Evolutionary conservation across 2,329 filamentous ascomycete species (phyloP), one percentile per base, ranked within the genome.

Genomic region (Knoxdaviesia capensis): DNA sequence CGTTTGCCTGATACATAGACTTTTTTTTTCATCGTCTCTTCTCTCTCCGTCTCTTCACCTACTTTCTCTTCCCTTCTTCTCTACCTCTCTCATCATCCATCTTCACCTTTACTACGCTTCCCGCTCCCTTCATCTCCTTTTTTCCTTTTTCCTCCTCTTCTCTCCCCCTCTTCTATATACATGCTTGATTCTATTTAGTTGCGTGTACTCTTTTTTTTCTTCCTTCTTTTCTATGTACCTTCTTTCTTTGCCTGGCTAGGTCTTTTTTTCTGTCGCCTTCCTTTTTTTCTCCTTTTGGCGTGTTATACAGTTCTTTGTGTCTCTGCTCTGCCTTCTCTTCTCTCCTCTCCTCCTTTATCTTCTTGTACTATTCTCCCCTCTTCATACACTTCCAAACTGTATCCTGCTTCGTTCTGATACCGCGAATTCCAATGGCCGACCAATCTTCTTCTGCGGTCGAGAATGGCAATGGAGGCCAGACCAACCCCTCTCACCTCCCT

Each of bases 401-500:
- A 41, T 42, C 41, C 39, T 46, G 20, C 43, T 42, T 34, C 39
- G 20, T 36, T 39, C 20, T 33, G 31, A 31, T 43, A 33, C 31
- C 35, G 6, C 37, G 36, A 36, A 36, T 48, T 61, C 63, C 61
- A 57, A 93, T 94, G 86, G 77, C 84, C 63, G 84, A 94, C 56
- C 48, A 49, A 41, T 41, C 49, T 49, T 43, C 46, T 47, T 44
- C 46, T 46, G 41, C 44, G 43, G 43, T 47, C 48, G 82, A 87
- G 55, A 76, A 74, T 56, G 70, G 71, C 51, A 78, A 82, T 60
- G 79, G 79, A 56, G 71, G 70, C 50, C 80, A 83, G 62, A 63
- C 67, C 48, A 77, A 77, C 56, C 69, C 76, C 48, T 63, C 72
- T 50, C 81, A 90, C 59, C 87, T 94, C 80, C 81, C 84, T 45